Base-by-base conservation (phyloP, 2,329 filamentous ascomycete species). In the Aureobasidium sp. region DNA sequence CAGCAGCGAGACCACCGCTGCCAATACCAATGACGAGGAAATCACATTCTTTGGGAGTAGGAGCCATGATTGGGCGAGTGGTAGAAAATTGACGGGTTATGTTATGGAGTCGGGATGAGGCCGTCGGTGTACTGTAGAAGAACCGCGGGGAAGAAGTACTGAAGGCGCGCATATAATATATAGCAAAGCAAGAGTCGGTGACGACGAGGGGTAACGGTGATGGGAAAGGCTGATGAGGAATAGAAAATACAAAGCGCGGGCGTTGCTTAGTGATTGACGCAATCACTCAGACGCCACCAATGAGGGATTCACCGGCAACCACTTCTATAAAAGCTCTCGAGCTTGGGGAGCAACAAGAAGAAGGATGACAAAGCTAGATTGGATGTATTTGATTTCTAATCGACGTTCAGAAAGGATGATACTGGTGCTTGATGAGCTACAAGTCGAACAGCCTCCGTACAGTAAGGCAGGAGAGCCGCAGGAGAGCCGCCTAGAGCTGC, bases 21-120 rank as follows among this genome's bases (percentile, higher is more conserved):
- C 93, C 93, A 70, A 93, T 93, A 71, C 93, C 93, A 74, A 97
- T 91, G 77, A 97, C 93, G 68, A 97, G 88, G 79, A 91, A 95
- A 78, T 97, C 94, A 76, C 88, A 94, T 80, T 96, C 93, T 77
- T 93, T 94, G 67, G 84, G 88, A 67, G 92, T 88, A 72, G 84
- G 82, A 68, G 84, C 82, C 84, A 86, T 87, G 71, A 68, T 74
- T 66, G 76, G 67, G 36, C 74, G 68, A 4, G 79, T 74, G 23
- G 77, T 75, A 48, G 81, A 82, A 72, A 85, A 82, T 69, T 85
- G 84, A 68, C 82, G 81, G 55, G 81, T 75, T 58, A 86, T 71
- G 50, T 76, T 76, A 56, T 77, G 76, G 45, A 85, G 75, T 66
- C 83, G 80, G 54, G 78, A 71, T 55, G 78, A 71, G 66, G 81